Evolutionary conservation across 75 land plant genomes (phyloP), one percentile per base, ranked within the genome.

Genomic region (Pinus tabuliformis): DNA sequence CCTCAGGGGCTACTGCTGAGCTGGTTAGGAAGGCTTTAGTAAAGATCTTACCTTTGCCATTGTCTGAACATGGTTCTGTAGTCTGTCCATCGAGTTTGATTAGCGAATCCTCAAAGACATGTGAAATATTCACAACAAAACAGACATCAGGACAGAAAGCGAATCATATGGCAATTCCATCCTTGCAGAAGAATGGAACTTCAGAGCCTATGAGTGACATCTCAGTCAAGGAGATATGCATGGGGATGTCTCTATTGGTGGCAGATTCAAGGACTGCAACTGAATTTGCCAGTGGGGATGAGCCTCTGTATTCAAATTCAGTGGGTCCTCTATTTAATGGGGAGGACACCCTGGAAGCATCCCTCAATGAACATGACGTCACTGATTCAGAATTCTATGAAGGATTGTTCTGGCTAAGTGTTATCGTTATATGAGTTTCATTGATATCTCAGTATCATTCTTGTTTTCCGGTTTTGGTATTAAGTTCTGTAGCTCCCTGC

Each of bases 1-100:
- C 52, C 52, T 7, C 52, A 45, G 71, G 71, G 1, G 75, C 75
- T 56, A 30, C 39, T 22, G 63, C 75, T 18, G 37, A 73, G 75
- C 22, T 73, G 15, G 75, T 39, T 6, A 8, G 52, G 1, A 45
- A 45, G 52, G 52, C 7, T 6, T 17, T 58, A 30, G 75, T 22
- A 33, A 17, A 65, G 8, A 14, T 58, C 17, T 13, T 58, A 73
- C 75, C 60, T 24, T 57, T n/a, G 1, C 18, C 74, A 3, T 33
- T 13, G 21, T 17, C 16, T 20, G 77, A 61, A 6, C 21, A n/a
- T 37, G 49, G 49, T 68, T 42, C 24, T 39, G 17, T 68, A 3
- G n/a, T 11, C 22, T 7, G 9, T 37, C 22, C 54, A 3, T 42
- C 72, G 15, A 42, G n/a, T 42, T 37, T 2, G 6, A 15, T 45